Percentiles rank a stretch among this genome's conserved stretches.
These are phyloP conservation scores for Trebouxia gelatinosa DNA, from an alignment of 163 green algal species.

Conservation along the genomic window DNA sequence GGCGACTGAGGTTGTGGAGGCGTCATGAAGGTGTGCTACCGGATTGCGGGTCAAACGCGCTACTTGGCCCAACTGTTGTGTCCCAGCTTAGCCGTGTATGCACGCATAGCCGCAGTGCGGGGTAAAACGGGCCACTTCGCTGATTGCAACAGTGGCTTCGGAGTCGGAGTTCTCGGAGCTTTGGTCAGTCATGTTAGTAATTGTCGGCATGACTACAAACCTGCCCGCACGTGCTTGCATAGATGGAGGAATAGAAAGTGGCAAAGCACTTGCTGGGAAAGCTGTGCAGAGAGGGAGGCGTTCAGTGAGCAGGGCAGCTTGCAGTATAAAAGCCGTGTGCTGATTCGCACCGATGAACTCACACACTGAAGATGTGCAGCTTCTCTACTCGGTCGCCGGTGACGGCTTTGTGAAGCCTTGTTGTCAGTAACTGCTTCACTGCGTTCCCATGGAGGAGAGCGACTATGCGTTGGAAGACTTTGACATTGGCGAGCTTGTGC, in stretches of 20 bases:
- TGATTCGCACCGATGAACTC: neutral
- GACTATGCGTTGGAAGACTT: slow-evolving; percentile 30
- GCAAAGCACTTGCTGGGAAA: neutral
- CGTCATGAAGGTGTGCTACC: neutral
- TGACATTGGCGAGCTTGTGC: slow-evolving; percentile 31
- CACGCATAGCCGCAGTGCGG: too few species aligned
- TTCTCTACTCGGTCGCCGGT: neutral
- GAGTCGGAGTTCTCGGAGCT: too few species aligned
- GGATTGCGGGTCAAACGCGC: too few species aligned
- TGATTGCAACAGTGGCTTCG: too few species aligned
- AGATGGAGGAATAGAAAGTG: neutral
- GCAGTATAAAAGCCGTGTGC: neutral
- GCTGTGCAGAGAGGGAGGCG: neutral
- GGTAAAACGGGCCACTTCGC: too few species aligned
- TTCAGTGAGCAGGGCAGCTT: neutral
- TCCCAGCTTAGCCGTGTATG: too few species aligned
- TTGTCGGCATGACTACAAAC: too few species aligned
- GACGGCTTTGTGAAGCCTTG: neutral
- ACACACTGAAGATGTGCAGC: too few species aligned
- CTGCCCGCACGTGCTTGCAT: neutral
- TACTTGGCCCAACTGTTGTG: too few species aligned
- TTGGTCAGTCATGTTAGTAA: neutral
- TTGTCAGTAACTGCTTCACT: neutral
- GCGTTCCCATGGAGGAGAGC: slow-evolving; percentile 9
- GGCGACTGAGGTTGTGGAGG: neutral